Conservation (phyloP, 768 basidiomycete species). For the Pisolithus sp. region DNA sequence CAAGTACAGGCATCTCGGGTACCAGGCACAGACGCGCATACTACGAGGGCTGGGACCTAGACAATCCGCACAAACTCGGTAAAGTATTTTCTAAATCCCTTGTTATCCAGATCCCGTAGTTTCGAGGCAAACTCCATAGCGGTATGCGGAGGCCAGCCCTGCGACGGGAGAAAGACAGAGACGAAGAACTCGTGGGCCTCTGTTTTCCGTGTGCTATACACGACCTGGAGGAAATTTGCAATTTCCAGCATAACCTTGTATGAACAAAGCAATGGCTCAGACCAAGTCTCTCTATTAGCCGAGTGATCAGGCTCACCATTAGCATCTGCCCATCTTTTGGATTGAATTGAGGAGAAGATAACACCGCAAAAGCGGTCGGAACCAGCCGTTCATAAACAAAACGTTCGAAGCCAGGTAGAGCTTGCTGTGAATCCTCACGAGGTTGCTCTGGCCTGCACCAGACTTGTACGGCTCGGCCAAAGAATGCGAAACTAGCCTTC, state of each 20-base stretch:
- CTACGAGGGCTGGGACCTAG: conserved; percentile 49
- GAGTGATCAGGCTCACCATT: conserved; percentile 46
- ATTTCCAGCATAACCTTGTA: conserved; percentile 84
- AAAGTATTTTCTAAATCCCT: conserved; percentile 81
- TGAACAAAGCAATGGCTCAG: neutral
- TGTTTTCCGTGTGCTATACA: conserved; percentile 68
- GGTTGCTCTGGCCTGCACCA: conserved; percentile 56
- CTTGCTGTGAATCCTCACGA: conserved; percentile 30
- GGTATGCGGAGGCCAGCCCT: conserved; percentile 77
- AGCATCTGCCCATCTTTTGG: conserved; percentile 83
- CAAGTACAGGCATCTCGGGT: no score
- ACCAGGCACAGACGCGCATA: conserved; percentile 4
- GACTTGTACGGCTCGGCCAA: conserved; percentile 56
- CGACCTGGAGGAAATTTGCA: conserved; percentile 72
- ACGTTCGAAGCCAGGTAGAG: conserved; percentile 84
- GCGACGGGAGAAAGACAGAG: conserved; percentile 75
- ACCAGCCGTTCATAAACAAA: conserved; percentile 87
- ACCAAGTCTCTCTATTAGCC: no score
- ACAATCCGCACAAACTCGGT: conserved; percentile 75
- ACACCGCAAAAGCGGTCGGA: conserved; percentile 75
- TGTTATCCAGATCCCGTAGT: conserved; percentile 66
- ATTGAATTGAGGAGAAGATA: conserved; percentile 75
- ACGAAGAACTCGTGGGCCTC: conserved; percentile 83
- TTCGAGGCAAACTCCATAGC: conserved; percentile 75
- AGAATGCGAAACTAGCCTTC: conserved; percentile 74